Base-by-base conservation (phyloP, 2,329 filamentous ascomycete genomes). In the Penicillium sclerotiorum region DNA sequence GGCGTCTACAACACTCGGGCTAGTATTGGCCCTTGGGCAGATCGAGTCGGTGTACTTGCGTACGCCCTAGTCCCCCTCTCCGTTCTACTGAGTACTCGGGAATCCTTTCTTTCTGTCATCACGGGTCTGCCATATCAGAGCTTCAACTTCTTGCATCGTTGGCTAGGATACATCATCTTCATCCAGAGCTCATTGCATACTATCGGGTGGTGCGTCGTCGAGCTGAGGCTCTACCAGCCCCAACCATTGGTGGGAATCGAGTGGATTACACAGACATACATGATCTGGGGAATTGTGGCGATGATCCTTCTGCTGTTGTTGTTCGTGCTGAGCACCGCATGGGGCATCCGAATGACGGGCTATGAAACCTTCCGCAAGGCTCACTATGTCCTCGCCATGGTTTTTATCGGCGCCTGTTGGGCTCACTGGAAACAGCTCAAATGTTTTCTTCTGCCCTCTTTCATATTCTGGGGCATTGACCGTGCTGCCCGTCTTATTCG, bases 331-430 rank as follows among this genome's bases (percentile, higher is more conserved):
- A 85, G 84, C 51, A 79, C 79, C 0, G 75, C 77, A 11, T 77
- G 76, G 65, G 84, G 78, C 1, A 87, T 90, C 49, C 77, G 79
- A 8, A 69, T 79, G 40, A 89, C 86, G 0, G 88, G 88, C 2
- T 90, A 92, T 67, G 88, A 91, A 61, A 84, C 87, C 69, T 91
- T 91, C 76, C 80, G 87, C 53, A 90, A 89, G 64, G 73, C 81
- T 0, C 88, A 91, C 64, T 89, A 89, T 59, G 74, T 90, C 11
- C 74, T 90, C 2, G 88, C 87, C 9, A 83, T 87, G 73, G 67
- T 90, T 4, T 92, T 89, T 67, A 81, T 91, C 11, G 88, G 86
- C 4, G 87, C 86, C 3, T 87, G 86, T 68, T 90, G 86, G 80
- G 87, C 80, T 1, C 88, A 92, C 64, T 92, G 88, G 88, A 67